Percentiles rank a stretch among this genome's conserved stretches.
Conservation (phyloP, 441 rosid species). For the Manihot esculenta region DNA sequence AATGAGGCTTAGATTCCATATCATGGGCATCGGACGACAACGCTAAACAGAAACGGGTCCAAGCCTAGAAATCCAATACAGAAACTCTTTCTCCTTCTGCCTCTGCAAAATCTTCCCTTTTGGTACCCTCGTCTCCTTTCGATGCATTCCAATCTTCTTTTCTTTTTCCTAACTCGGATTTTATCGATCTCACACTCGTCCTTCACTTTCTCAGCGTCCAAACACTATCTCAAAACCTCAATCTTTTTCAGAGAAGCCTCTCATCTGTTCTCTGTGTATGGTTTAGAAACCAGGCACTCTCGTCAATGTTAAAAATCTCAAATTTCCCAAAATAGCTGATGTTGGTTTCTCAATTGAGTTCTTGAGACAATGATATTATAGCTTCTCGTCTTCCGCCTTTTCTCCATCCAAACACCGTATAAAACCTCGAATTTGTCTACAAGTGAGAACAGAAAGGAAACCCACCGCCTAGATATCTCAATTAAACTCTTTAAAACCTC, state of each 20-base stretch:
- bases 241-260: neutral
- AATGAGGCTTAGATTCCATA: too few species aligned
- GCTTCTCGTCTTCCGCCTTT: neutral
- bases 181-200: neutral
- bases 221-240: neutral
- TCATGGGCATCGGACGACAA: too few species aligned
- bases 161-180: neutral
- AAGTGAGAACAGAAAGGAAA: neutral
- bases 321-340: neutral
- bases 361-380: neutral
- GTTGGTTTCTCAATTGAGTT: neutral
- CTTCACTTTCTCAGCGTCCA: conserved; percentile 15
- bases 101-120: too few species aligned
- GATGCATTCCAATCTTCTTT: neutral
- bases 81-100: neutral
- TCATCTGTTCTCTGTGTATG: neutral
- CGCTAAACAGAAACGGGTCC: neutral
- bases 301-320: neutral
- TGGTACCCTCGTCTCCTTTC: neutral
- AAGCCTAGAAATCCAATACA: neutral
- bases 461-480: neutral
- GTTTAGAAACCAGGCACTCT: neutral
- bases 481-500: conserved; percentile 2
- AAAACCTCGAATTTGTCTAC: neutral
- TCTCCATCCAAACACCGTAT: conserved; percentile 6